Base-by-base conservation (phyloP, 805 yeast species). In the Candida germanica region DNA sequence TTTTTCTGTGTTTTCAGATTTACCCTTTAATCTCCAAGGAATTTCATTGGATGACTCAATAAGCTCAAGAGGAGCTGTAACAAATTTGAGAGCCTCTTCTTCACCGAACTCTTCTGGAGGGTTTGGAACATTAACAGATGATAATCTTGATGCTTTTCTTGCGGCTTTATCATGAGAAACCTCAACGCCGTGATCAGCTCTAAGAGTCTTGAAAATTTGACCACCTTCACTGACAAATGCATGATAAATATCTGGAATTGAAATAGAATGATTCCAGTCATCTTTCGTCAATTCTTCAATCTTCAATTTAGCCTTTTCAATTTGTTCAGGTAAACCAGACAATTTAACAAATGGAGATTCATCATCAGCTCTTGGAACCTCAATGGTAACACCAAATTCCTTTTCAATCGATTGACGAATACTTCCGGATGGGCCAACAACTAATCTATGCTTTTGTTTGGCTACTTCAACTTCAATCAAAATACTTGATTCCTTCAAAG, bases 381-480 rank as follows among this genome's bases (percentile, higher is more conserved):
- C 69, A 37, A 91, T 59, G 18, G 59, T 54, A 32, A 86, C 89
- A 10, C 69, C 66, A 58, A 73, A 85, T 50, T 83, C 86, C 11
- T 74, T 66, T 64, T 87, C 91, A 44, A 87, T 59, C 8, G 75
- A 67, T 48, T 83, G 82, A 61, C 91, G 86, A 40, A 75, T 73
- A 9, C 77, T 52, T 29, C 98, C 97, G 39, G 79, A 79, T 25
- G 87, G 79, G 26, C 98, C 98, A 58, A 91, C 77, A 34, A 91
- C 53, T 7, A 78, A 70, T 49, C 87, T 76, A 50, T 86, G 91
- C 54, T 81, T 83, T 40, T 79, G 83, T 54, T 79, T 77, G 26
- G 93, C 77, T 49, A 91, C 69, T 11, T 69, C 78, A 39, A 73
- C 49, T 25, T 66, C 71, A 45, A 70, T 81, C 26, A 67, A 61